A percentile compares a stretch with the other conserved stretches of the same genome.
phyloP scores from a whole-genome alignment of 2,329 filamentous ascomycete species.

The Scortechinia acanthostroma region DNA sequence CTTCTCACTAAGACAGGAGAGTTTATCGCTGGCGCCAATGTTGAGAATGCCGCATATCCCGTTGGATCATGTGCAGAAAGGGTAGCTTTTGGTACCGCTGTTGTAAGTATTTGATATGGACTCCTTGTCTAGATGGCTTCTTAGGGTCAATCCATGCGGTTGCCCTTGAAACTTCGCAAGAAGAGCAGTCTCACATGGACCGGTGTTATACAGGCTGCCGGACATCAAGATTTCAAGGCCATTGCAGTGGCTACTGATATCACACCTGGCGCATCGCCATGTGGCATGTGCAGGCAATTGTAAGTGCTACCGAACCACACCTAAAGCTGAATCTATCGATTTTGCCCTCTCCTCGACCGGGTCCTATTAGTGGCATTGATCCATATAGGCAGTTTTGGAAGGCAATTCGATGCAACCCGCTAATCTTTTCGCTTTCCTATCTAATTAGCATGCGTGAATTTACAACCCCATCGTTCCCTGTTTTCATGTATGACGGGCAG shows the following conservation, averaged over 20 bases:
- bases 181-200: no score
- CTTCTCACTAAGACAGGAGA: slow-evolving; percentile 37
- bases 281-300: slow-evolving; percentile 62
- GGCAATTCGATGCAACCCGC: no score
- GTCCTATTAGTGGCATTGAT: no score
- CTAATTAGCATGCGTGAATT: slow-evolving; percentile 31
- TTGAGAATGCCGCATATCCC: slow-evolving; percentile 58
- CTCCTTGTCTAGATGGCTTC: no score
- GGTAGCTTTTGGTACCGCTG: slow-evolving; percentile 49
- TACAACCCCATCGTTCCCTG: slow-evolving; percentile 32
- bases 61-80: slow-evolving; percentile 60
- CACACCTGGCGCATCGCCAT: slow-evolving; percentile 37
- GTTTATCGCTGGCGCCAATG: slow-evolving; percentile 49
- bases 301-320: no score
- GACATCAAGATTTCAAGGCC: slow-evolving; percentile 39
- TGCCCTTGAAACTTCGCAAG: not conserved
- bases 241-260: slow-evolving; percentile 54
- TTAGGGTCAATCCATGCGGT: slow-evolving; percentile 1
- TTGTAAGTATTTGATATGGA: slow-evolving; percentile 29
- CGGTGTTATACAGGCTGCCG: slow-evolving; percentile 29
- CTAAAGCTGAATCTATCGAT: no score
- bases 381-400: no score
- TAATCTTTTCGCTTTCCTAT: no score
- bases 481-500: slow-evolving; percentile 56
- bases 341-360: no score